phyloP scores from a whole-genome alignment of 129 eudicot species.

The Arctium minus region DNA sequence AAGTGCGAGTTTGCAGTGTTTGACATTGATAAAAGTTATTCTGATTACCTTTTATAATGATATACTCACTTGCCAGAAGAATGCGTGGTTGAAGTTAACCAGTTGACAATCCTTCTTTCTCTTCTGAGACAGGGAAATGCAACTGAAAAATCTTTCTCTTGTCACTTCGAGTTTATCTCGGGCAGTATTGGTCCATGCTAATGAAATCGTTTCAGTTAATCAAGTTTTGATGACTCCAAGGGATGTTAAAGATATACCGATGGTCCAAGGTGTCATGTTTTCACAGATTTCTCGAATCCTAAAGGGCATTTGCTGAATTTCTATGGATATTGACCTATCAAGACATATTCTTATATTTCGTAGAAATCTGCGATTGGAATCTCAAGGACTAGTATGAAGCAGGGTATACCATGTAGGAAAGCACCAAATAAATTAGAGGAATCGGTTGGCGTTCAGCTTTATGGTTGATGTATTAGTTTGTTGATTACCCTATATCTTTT shows the following conservation, averaged over 20 bases:
- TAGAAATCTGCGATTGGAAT: not conserved
- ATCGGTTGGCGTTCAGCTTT: too few species aligned
- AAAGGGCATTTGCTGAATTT: not conserved
- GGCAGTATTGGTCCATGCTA: not conserved
- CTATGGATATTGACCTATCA: not conserved
- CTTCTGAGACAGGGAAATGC: not conserved
- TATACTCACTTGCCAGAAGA: not conserved
- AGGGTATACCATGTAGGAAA: not conserved
- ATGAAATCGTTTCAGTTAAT: not conserved
- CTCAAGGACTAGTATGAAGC: not conserved
- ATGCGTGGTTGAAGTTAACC: not conserved
- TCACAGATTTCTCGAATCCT: not conserved
- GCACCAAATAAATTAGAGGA: too few species aligned
- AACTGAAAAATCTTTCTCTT: not conserved
- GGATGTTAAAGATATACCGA: not conserved
- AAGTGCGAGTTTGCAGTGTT: too few species aligned
- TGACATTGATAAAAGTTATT: too few species aligned
- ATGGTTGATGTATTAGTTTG: not conserved
- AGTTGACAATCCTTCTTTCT: not conserved
- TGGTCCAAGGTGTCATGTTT: not conserved
- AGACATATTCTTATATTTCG: not conserved
- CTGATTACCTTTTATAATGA: not conserved
- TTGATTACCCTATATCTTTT: not conserved
- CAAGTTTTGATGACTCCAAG: not conserved
- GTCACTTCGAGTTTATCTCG: not conserved